A percentile compares a stretch with the other conserved stretches of the same genome.
Evolutionary conservation across 176 grass and related monocot species (phyloP).

Genomic region (Echinochloa phyllopogon): DNA sequence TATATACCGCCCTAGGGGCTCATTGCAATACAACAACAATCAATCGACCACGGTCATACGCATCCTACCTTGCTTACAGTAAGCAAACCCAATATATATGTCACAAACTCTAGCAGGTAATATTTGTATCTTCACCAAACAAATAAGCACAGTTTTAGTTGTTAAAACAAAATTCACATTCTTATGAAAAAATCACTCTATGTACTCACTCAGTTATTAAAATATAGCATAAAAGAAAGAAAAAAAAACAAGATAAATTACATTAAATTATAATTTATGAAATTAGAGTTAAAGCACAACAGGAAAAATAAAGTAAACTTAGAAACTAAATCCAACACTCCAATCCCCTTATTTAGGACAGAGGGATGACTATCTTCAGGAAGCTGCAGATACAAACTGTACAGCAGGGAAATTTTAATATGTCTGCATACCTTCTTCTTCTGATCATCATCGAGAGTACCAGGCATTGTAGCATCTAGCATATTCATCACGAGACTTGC

Average conservation of each 20-base stretch:
- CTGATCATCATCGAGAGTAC: slow-evolving; percentile 73
- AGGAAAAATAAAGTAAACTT: neutral
- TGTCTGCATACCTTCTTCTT: slow-evolving; percentile 70
- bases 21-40: too few relatives aligned
- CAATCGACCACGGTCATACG: too few relatives aligned
- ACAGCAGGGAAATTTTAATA: neutral
- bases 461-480: slow-evolving; percentile 94
- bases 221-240: neutral
- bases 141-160: neutral
- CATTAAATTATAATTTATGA: neutral
- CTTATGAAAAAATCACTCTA: neutral
- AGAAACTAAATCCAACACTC: neutral
- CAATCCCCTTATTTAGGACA: neutral
- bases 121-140: neutral
- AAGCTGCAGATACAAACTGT: neutral
- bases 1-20: too few relatives aligned
- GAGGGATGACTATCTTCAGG: neutral
- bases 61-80: too few relatives aligned
- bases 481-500: slow-evolving; percentile 85
- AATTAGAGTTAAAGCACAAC: neutral
- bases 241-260: neutral
- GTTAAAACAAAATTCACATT: neutral
- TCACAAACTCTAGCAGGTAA: slow-evolving; percentile 18
- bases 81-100: slow-evolving; percentile 15
- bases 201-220: neutral